A percentile compares a stretch with the other conserved stretches of the same genome.
These are phyloP conservation scores for Torulaspora maleeae DNA, from an alignment of 805 yeast genomes.

Conservation along the genomic window DNA sequence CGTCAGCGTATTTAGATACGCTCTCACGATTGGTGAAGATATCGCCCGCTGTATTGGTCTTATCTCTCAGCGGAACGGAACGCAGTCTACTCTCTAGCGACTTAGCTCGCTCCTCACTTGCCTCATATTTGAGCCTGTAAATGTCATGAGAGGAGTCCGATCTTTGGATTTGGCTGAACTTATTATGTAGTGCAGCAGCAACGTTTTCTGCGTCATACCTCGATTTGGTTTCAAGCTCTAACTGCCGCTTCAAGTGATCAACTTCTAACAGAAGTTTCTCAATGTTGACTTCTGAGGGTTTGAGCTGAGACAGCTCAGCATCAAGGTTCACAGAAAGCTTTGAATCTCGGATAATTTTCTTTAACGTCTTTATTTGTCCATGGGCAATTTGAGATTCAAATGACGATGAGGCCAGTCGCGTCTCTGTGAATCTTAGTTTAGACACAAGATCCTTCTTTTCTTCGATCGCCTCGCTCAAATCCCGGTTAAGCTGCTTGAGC, in stretches of 20 bases:
- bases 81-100: constrained; percentile 38
- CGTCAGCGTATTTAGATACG: constrained; percentile 33
- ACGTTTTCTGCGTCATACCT: constrained; percentile 49
- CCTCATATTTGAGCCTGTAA: constrained; percentile 44
- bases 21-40: constrained; percentile 29
- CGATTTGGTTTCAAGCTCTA: constrained; percentile 50
- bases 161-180: constrained; percentile 25
- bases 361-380: constrained; percentile 40
- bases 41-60: constrained; percentile 29
- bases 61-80: constrained; percentile 26
- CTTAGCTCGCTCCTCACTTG: constrained; percentile 43
- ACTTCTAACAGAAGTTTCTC: constrained; percentile 41
- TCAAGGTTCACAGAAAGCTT: constrained; percentile 29
- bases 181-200: constrained; percentile 27
- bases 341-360: constrained; percentile 25
- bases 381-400: constrained; percentile 50
- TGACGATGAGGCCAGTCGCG: constrained; percentile 60
- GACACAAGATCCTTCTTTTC: constrained; percentile 46
- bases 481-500: constrained; percentile 49
- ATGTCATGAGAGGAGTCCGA: constrained; percentile 35
- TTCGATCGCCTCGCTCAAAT: constrained; percentile 43
- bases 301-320: constrained; percentile 16
- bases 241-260: constrained; percentile 43
- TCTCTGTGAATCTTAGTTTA: constrained; percentile 55
- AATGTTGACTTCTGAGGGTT: constrained; percentile 27